Percentiles rank a stretch among this genome's conserved stretches.
These are phyloP conservation scores for Chenopodium suecicum DNA, from an alignment of 148 eudicot genomes.

Conservation along the genomic window DNA sequence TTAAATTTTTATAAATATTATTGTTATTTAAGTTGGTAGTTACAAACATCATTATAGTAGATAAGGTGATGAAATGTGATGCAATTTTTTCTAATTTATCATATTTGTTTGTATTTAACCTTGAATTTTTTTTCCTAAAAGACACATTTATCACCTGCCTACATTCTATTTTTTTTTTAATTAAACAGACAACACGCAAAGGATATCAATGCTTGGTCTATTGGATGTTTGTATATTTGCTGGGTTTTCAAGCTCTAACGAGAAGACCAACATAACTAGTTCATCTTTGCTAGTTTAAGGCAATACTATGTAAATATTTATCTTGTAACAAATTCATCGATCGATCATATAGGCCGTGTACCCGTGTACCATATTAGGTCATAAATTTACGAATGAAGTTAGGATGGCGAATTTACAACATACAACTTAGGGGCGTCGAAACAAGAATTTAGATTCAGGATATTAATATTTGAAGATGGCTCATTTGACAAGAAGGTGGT, in stretches of 20 bases:
- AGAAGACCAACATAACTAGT: slow-evolving; percentile 29
- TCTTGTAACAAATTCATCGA: slow-evolving; percentile 6
- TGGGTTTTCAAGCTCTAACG: slow-evolving; percentile 37
- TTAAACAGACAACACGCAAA: slow-evolving; percentile 33
- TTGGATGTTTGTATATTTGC: slow-evolving; percentile 46
- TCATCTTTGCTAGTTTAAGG: background rate
- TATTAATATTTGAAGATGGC: background rate
- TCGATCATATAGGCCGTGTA: background rate
- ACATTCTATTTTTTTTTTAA: background rate
- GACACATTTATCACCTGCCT: background rate
- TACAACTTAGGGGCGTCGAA: background rate
- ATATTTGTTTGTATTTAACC: too few relatives aligned
- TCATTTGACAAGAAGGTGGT: background rate
- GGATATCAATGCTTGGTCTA: slow-evolving; percentile 40
- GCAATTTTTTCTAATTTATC: background rate
- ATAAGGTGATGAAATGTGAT: background rate
- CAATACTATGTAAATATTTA: slow-evolving; percentile 4
- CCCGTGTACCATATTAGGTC: too few relatives aligned
- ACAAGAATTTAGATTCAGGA: background rate
- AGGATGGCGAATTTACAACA: too few relatives aligned
- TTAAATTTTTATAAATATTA: background rate
- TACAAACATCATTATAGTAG: background rate
- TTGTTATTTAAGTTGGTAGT: background rate
- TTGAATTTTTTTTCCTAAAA: background rate
- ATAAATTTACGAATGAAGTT: too few relatives aligned